Percentiles rank a stretch among this genome's conserved stretches.
Evolutionary conservation across 345 rosid species (phyloP).

Genomic region (Alliaria petiolata): DNA sequence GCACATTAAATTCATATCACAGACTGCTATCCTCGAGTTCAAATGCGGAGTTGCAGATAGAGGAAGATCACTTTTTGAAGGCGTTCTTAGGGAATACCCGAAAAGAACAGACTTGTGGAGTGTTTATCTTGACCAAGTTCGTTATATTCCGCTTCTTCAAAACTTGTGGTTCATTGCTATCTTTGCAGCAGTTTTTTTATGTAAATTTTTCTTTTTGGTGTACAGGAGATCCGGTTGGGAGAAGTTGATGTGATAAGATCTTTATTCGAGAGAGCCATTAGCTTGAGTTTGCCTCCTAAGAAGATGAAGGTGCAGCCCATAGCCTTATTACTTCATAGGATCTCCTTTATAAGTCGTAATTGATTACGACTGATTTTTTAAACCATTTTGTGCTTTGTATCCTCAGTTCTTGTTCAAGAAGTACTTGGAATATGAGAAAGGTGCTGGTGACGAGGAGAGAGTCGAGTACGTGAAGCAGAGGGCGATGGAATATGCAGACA

Average conservation of each 20-base stretch:
- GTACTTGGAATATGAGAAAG: slow-evolving; percentile 72
- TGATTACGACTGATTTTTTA: background rate
- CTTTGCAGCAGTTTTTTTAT: background rate
- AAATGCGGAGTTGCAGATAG: slow-evolving; percentile 85
- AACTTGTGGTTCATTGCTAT: background rate
- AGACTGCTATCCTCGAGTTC: slow-evolving; percentile 83
- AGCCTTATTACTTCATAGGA: background rate
- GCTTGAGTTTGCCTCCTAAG: slow-evolving; percentile 78
- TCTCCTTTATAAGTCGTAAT: background rate
- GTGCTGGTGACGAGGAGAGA: slow-evolving; percentile 53
- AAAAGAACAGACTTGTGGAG: slow-evolving; percentile 97
- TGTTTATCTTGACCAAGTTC: slow-evolving; percentile 89
- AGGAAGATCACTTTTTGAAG: slow-evolving; percentile 87
- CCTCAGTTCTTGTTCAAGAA: slow-evolving; percentile 90
- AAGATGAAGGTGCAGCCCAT: slow-evolving; percentile 65
- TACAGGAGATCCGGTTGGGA: slow-evolving; percentile 79
- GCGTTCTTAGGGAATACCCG: slow-evolving; percentile 80
- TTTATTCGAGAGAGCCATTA: slow-evolving; percentile 83
- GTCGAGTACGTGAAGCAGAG: slow-evolving; percentile 68
- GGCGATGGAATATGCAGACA: slow-evolving; percentile 83
- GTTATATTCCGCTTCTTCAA: slow-evolving; percentile 4
- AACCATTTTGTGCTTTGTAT: background rate
- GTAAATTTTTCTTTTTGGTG: slow-evolving; percentile 2
- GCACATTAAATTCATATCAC: slow-evolving; percentile 84
- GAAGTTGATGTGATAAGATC: slow-evolving; percentile 62